These are phyloP conservation scores for Aspergillus leporis DNA, from an alignment of 495 filamentous ascomycete genomes.

Conservation along the genomic window DNA sequence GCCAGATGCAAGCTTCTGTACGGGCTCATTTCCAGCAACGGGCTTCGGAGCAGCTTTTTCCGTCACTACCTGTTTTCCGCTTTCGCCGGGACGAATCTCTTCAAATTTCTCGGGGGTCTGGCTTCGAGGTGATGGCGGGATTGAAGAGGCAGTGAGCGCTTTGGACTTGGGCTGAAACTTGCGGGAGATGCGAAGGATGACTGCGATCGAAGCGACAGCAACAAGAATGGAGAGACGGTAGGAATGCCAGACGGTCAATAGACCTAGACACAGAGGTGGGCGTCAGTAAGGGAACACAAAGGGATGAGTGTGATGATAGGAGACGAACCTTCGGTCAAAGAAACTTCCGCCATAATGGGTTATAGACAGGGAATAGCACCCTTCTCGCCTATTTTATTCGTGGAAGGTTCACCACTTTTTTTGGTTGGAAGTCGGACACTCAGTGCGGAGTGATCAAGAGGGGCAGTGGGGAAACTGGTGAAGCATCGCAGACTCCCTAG, in stretches of 20 bases:
- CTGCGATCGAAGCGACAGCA: constrained; percentile 23
- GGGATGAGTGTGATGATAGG: neutral
- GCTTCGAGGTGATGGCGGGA: constrained; percentile 38
- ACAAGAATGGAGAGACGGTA: constrained; percentile 41
- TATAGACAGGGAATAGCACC: neutral
- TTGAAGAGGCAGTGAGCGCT: constrained; percentile 30
- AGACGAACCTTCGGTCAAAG: constrained; percentile 10
- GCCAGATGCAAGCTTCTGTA: constrained; percentile 25
- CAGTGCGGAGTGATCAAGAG: constrained; percentile 8
- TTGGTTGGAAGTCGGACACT: neutral
- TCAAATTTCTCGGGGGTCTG: constrained; percentile 29
- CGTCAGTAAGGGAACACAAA: constrained; percentile 1
- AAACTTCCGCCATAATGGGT: neutral
- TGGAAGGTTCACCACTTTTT: constrained; percentile 1
- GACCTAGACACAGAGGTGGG: constrained; percentile 16
- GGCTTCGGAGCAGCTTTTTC: constrained; percentile 14
- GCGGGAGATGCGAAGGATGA: constrained; percentile 31
- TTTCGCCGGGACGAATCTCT: constrained; percentile 10
- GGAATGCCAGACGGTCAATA: constrained; percentile 42
- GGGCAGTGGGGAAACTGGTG: constrained; percentile 5
- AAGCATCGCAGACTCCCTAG: constrained; percentile 9
- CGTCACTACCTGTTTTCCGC: constrained; percentile 6
- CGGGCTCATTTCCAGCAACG: constrained; percentile 8
- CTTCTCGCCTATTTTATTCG: constrained; percentile 4
- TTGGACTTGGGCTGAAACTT: constrained; percentile 28